Conservation (phyloP, 805 yeast genomes). For the Candida ulmi region DNA sequence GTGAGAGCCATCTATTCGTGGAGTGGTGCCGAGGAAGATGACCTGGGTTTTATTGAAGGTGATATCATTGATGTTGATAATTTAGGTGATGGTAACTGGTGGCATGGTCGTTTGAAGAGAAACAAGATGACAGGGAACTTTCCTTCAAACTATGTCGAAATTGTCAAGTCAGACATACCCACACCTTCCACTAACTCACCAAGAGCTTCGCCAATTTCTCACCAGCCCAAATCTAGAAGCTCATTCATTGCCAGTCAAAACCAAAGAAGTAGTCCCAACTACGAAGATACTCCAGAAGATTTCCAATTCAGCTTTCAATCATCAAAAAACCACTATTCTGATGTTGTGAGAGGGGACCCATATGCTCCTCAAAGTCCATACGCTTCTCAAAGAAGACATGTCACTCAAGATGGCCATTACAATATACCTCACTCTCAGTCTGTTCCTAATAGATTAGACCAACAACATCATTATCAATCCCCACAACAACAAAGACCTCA, state of each 20-base stretch:
- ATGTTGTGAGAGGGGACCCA: not conserved
- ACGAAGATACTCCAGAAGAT: conserved; percentile 12
- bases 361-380: conserved; percentile 9
- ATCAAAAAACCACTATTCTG: conserved; percentile 16
- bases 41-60: conserved; percentile 90
- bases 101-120: conserved; percentile 77
- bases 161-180: conserved; percentile 34
- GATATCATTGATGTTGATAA: conserved; percentile 82
- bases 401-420: not conserved
- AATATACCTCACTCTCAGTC: conserved; percentile 20
- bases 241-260: no score
- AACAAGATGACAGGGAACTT: conserved; percentile 81
- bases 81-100: conserved; percentile 86
- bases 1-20: conserved; percentile 85
- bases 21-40: conserved; percentile 89
- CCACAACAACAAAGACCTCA: not conserved
- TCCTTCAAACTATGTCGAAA: conserved; percentile 79
- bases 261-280: not conserved
- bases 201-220: not conserved
- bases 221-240: not conserved
- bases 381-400: not conserved
- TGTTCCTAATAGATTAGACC: conserved; percentile 15
- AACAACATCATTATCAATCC: not conserved
- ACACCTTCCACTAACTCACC: not conserved
- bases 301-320: conserved; percentile 24